Percentiles rank a stretch among this genome's conserved stretches.
phyloP scores from a whole-genome alignment of 148 eudicot genomes.

The Vaccinium corymbosum region DNA sequence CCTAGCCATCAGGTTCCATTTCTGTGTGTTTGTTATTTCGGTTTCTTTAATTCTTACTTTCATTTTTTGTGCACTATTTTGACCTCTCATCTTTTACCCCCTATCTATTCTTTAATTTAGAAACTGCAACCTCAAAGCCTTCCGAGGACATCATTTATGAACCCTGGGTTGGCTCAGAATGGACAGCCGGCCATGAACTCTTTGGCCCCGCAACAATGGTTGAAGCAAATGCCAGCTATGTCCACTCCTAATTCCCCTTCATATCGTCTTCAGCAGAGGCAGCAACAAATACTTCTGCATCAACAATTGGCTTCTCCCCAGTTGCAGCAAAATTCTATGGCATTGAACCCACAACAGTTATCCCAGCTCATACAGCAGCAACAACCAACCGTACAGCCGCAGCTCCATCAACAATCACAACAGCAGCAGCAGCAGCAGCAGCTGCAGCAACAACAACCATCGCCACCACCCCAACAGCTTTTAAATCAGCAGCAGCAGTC shows the following conservation, averaged over 20 bases:
- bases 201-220: slow-evolving; percentile 75
- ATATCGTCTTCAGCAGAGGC: slow-evolving; percentile 61
- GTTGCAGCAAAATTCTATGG: slow-evolving; percentile 53
- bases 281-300: slow-evolving; percentile 51
- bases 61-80: slow-evolving; percentile 3
- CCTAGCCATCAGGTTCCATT: background rate
- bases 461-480: slow-evolving; percentile 28
- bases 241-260: slow-evolving; percentile 69
- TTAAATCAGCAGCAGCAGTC: slow-evolving; percentile 56
- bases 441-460: slow-evolving; percentile 22
- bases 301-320: slow-evolving; percentile 61
- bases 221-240: slow-evolving; percentile 74
- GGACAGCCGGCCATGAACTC: slow-evolving; percentile 61
- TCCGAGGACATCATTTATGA: slow-evolving; percentile 61
- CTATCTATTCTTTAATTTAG: slow-evolving; percentile 20
- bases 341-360: slow-evolving; percentile 65
- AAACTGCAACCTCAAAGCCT: slow-evolving; percentile 65
- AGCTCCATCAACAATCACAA: slow-evolving; percentile 44
- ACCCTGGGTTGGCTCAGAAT: slow-evolving; percentile 68
- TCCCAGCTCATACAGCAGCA: slow-evolving; percentile 73
- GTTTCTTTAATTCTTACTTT: background rate
- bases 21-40: background rate
- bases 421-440: slow-evolving; percentile 42
- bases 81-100: background rate
- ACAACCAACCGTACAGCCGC: slow-evolving; percentile 41